Evolutionary conservation across 352 stramenopile species (phyloP).

Genomic region (Thraustotheca clavata): DNA sequence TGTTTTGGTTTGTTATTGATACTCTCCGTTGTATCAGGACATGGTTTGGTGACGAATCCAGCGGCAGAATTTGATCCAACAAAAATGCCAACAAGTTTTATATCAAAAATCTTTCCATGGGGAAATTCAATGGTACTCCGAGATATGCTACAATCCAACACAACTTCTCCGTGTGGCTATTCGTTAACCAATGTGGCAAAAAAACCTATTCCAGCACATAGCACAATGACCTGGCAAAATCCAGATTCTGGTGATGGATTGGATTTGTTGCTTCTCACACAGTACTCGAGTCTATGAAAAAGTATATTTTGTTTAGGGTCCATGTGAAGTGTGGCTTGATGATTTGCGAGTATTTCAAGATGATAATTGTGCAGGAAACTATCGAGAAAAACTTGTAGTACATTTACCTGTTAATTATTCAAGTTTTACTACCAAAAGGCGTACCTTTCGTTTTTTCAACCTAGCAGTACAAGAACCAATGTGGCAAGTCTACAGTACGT

Average conservation of each 20-base stretch:
- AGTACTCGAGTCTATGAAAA: conserved; percentile 20
- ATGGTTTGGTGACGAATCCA: conserved; percentile 46
- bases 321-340: conserved; percentile 52
- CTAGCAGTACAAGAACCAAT: conserved; percentile 28
- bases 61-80: conserved; percentile 33
- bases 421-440: conserved; percentile 29
- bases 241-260: background rate
- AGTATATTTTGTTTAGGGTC: no score
- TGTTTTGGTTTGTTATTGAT: background rate
- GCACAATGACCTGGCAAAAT: conserved; percentile 23
- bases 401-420: conserved; percentile 42
- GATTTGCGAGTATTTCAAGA: conserved; percentile 32
- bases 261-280: conserved; percentile 28
- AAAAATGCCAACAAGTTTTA: no score
- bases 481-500: conserved; percentile 38
- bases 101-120: no score
- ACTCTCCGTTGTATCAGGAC: conserved; percentile 27
- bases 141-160: conserved; percentile 31
- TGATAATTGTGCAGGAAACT: conserved; percentile 39
- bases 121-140: conserved; percentile 45
- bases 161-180: conserved; percentile 27
- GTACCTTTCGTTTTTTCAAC: conserved; percentile 40
- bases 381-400: conserved; percentile 24
- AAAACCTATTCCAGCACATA: conserved; percentile 26
- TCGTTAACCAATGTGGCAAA: conserved; percentile 25